phyloP scores from a whole-genome alignment of 192 early-diverging fungal genomes.

The Podila epicladia region DNA sequence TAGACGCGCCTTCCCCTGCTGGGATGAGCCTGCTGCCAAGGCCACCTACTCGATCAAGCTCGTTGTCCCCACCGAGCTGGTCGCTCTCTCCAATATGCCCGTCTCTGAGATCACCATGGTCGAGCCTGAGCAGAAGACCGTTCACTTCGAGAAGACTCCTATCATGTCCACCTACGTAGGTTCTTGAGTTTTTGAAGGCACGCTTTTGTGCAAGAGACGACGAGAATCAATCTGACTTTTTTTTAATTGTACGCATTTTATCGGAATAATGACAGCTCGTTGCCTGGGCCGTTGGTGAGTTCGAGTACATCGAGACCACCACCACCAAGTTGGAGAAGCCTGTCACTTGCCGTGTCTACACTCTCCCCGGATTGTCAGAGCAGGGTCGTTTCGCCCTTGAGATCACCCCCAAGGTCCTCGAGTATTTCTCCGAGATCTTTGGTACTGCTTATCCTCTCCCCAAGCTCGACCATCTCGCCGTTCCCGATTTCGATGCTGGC shows the following conservation, averaged over 20 bases:
- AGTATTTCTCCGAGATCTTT: slow-evolving; percentile 91
- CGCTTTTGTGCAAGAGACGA: background rate
- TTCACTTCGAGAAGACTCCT: slow-evolving; percentile 90
- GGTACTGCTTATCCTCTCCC: slow-evolving; percentile 90
- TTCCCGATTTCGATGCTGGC: slow-evolving; percentile 89
- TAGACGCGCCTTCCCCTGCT: slow-evolving; percentile 91
- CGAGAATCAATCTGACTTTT: background rate
- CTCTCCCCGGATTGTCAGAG: slow-evolving; percentile 80
- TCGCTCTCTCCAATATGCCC: slow-evolving; percentile 95
- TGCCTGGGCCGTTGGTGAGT: slow-evolving; percentile 91
- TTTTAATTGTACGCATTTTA: background rate
- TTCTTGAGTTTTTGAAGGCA: background rate
- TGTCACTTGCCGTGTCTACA: slow-evolving; percentile 87
- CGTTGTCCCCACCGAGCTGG: slow-evolving; percentile 76
- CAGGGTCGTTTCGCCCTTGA: slow-evolving; percentile 87
- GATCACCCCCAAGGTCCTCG: slow-evolving; percentile 79
- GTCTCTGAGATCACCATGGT: slow-evolving; percentile 65
- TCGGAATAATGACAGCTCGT: slow-evolving; percentile 57
- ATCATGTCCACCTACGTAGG: slow-evolving; percentile 93
- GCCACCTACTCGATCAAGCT: slow-evolving; percentile 93
- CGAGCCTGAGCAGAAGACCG: slow-evolving; percentile 74
- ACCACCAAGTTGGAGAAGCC: slow-evolving; percentile 80
- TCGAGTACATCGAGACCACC: slow-evolving; percentile 89
- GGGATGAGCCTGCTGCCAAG: slow-evolving; percentile 96
- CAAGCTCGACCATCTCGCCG: slow-evolving; percentile 88